These are phyloP conservation scores for Helotiales sp. DNA, from an alignment of 2,329 filamentous ascomycete genomes.

Conservation along the genomic window DNA sequence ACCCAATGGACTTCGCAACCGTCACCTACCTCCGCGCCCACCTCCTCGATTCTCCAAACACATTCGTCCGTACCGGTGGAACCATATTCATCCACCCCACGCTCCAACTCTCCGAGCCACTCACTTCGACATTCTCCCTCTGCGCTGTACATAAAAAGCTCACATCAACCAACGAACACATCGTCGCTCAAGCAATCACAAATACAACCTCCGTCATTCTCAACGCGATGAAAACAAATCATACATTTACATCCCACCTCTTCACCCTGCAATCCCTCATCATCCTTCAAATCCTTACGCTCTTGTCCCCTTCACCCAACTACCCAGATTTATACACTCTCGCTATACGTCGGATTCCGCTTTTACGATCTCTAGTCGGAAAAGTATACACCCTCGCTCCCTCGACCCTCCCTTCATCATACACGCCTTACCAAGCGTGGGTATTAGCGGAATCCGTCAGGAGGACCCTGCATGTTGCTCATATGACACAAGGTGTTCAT, in stretches of 20 bases:
- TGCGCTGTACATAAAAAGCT: neutral
- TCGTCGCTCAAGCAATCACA: neutral
- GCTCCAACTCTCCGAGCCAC: neutral
- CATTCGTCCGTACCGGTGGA: conserved; percentile 1
- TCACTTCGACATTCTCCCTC: neutral
- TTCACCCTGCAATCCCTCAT: neutral
- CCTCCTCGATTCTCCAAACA: neutral
- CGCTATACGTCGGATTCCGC: neutral
- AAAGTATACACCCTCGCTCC: neutral
- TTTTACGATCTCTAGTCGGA: neutral
- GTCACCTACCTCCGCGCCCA: neutral
- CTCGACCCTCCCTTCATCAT: neutral
- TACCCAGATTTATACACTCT: neutral
- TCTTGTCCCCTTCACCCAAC: neutral
- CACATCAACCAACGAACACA: neutral
- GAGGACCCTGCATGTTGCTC: neutral
- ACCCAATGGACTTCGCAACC: neutral
- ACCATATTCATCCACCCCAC: conserved; percentile 1
- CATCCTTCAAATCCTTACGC: neutral
- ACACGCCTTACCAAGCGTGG: neutral
- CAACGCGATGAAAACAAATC: neutral
- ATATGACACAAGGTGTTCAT: neutral
- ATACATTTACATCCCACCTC: neutral
- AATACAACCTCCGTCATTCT: neutral
- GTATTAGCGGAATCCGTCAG: neutral